These are phyloP conservation scores for Puccinia coronata DNA, from an alignment of 1,284 basidiomycete species.

Conservation along the genomic window DNA sequence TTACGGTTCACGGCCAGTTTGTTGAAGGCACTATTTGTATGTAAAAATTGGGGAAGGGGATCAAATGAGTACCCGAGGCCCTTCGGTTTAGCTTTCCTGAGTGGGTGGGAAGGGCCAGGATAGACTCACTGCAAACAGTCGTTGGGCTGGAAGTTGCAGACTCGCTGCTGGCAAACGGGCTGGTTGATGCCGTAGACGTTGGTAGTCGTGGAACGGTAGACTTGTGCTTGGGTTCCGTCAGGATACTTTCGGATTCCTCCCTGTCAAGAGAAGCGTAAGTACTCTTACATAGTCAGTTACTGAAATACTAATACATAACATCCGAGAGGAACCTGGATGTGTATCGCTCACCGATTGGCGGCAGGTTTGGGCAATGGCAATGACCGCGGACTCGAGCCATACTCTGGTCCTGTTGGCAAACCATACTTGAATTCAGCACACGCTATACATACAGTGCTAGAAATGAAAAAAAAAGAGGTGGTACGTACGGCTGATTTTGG, in stretches of 20 bases:
- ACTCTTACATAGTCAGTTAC: not conserved
- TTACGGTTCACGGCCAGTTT: not conserved
- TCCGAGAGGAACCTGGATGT: not conserved
- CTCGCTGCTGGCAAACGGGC: not conserved
- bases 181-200: constrained; percentile 1
- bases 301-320: not conserved
- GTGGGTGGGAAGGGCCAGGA: not conserved
- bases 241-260: constrained; percentile 15
- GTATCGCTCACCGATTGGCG: not conserved
- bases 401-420: not conserved
- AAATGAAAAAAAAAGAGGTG: not conserved
- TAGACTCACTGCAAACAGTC: constrained; percentile 11
- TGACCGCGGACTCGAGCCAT: not conserved
- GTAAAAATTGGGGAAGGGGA: not conserved
- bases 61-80: not conserved
- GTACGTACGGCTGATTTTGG: constrained; percentile 4
- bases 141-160: not conserved
- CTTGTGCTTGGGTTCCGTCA: constrained; percentile 6
- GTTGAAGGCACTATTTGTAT: not conserved
- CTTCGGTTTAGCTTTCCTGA: not conserved
- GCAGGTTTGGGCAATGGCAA: not conserved
- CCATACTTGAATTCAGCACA: not conserved
- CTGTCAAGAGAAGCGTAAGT: not conserved
- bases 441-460: not conserved
- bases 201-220: not conserved